Conservation (phyloP, 2,329 filamentous ascomycete genomes). For the Arthrobotrys musiformis region DNA sequence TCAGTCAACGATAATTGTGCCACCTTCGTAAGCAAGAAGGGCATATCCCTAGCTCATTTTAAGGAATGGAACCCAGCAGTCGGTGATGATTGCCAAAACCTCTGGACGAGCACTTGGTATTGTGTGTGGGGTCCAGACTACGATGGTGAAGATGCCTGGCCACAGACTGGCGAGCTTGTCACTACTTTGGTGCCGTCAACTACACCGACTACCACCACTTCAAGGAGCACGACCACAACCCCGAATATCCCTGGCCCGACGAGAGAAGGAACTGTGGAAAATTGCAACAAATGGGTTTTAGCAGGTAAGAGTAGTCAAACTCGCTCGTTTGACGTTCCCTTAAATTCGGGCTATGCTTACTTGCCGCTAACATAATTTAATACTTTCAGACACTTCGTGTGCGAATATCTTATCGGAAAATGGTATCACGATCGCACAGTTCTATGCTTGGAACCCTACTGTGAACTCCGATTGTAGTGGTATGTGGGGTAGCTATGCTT, state of each 20-base stretch:
- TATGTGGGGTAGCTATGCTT: slow-evolving; percentile 31
- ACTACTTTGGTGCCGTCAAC: slow-evolving; percentile 19
- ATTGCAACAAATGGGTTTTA: slow-evolving; percentile 46
- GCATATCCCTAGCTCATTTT: slow-evolving; percentile 41
- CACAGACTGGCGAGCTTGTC: slow-evolving; percentile 5
- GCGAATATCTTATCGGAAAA: slow-evolving; percentile 30
- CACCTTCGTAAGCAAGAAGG: slow-evolving; percentile 26
- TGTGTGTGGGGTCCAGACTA: slow-evolving; percentile 33
- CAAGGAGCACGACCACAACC: slow-evolving; percentile 31
- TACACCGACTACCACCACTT: slow-evolving; percentile 24
- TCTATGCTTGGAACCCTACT: slow-evolving; percentile 41
- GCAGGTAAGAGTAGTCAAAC: slow-evolving; percentile 24
- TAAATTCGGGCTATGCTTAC: not conserved
- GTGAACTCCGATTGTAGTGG: slow-evolving; percentile 30
- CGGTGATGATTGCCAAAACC: slow-evolving; percentile 35
- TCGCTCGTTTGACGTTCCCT: not conserved
- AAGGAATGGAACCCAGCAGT: slow-evolving; percentile 49
- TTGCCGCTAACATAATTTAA: slow-evolving; percentile 23
- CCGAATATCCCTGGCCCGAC: slow-evolving; percentile 33
- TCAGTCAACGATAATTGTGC: slow-evolving; percentile 37
- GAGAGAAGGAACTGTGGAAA: slow-evolving; percentile 29
- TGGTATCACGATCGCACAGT: slow-evolving; percentile 38
- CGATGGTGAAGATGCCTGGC: slow-evolving; percentile 25
- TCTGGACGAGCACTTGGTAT: slow-evolving; percentile 37
- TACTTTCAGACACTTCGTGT: slow-evolving; percentile 31